phyloP scores from a whole-genome alignment of 495 filamentous ascomycete species.

The Terfezia claveryi region DNA sequence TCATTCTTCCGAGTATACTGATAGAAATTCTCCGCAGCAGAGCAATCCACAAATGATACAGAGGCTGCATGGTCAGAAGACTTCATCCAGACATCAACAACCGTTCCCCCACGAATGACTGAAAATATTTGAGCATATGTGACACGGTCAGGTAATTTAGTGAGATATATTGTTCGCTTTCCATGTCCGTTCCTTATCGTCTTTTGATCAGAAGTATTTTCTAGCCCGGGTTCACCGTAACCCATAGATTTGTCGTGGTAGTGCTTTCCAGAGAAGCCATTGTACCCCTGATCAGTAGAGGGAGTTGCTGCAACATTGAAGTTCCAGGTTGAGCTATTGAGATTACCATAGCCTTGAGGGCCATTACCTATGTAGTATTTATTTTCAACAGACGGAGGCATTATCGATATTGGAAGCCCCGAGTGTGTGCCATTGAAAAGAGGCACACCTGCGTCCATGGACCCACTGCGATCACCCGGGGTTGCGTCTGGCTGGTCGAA shows the following conservation, averaged over 20 bases:
- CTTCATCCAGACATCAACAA: slow-evolving; percentile 48
- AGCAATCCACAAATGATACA: slow-evolving; percentile 48
- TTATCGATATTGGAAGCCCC: neutral
- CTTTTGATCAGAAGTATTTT: neutral
- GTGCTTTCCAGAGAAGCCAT: no score
- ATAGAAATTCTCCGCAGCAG: slow-evolving; percentile 39
- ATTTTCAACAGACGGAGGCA: neutral
- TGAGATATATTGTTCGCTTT: slow-evolving; percentile 40
- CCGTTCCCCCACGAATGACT: slow-evolving; percentile 43
- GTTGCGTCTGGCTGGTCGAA: neutral
- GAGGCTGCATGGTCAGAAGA: slow-evolving; percentile 37
- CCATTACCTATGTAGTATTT: neutral
- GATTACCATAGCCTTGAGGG: neutral
- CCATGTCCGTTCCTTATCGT: slow-evolving; percentile 18
- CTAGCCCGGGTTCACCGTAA: neutral
- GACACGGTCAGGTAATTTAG: slow-evolving; percentile 38
- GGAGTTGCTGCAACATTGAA: neutral
- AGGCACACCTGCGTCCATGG: neutral
- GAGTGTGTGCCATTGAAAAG: neutral
- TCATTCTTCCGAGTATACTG: slow-evolving; percentile 42
- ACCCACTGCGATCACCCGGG: neutral
- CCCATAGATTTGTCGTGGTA: no score
- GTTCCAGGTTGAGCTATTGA: neutral
- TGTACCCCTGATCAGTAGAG: no score
- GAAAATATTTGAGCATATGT: slow-evolving; percentile 44